Evolutionary conservation across 2,329 filamentous ascomycete species (phyloP).

Genomic region (Ilyonectria robusta): DNA sequence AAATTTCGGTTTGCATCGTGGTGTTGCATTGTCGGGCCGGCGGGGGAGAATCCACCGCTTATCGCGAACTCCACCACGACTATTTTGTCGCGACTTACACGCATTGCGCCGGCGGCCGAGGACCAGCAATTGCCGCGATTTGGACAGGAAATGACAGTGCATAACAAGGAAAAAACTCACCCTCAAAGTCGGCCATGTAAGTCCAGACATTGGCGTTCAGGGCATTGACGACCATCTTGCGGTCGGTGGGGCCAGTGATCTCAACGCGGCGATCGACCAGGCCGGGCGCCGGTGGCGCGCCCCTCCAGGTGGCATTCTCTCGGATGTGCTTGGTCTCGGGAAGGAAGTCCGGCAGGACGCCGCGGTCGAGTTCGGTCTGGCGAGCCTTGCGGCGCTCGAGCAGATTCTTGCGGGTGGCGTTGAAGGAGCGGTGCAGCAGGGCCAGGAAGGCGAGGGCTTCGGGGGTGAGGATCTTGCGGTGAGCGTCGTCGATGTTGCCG

Average conservation of each 20-base stretch:
- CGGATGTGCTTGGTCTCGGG: conserved; percentile 96
- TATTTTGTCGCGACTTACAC: conserved; percentile 12
- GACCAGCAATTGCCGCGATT: background rate
- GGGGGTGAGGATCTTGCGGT: conserved; percentile 92
- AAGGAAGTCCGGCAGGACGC: conserved; percentile 91
- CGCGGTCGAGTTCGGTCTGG: conserved; percentile 94
- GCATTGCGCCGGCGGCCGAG: conserved; percentile 23
- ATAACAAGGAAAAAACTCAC: conserved; percentile 63
- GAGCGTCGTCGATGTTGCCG: conserved; percentile 81
- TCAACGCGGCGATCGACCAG: conserved; percentile 94
- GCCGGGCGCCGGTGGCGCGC: conserved; percentile 90
- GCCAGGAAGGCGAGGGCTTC: conserved; percentile 93
- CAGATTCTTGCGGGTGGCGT: conserved; percentile 87
- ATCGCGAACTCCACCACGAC: conserved; percentile 16
- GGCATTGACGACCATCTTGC: conserved; percentile 99
- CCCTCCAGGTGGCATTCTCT: conserved; percentile 94
- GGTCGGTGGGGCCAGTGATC: conserved; percentile 96
- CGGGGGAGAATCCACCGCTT: conserved; percentile 7
- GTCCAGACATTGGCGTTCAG: conserved; percentile 97
- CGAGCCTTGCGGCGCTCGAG: conserved; percentile 88
- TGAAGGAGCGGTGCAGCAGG: conserved; percentile 95
- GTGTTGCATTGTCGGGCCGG: conserved; percentile 1
- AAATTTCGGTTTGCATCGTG: conserved; percentile 1
- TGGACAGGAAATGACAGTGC: conserved; percentile 3
- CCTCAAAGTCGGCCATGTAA: conserved; percentile 99